phyloP scores from a whole-genome alignment of 2,329 filamentous ascomycete species.

The Aspergillus sp. region DNA sequence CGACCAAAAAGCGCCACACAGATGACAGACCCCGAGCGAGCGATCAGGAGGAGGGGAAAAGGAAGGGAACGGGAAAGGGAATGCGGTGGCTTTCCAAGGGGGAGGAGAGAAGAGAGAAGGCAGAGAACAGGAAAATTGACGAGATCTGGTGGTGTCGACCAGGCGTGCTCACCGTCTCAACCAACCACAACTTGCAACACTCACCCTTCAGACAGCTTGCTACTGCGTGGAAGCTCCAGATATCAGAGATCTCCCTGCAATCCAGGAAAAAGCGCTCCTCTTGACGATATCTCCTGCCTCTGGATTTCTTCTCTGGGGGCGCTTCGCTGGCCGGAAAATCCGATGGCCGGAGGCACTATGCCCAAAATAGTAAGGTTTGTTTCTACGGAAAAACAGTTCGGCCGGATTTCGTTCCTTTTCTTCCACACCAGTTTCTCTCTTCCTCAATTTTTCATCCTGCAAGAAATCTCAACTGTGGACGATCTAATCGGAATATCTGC shows the following conservation, averaged over 20 bases:
- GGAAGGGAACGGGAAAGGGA: slow-evolving; percentile 24
- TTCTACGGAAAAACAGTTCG: slow-evolving; percentile 17
- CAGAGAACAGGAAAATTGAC: slow-evolving; percentile 5
- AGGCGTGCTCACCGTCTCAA: background rate
- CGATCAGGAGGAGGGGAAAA: slow-evolving; percentile 21
- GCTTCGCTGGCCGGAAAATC: slow-evolving; percentile 15
- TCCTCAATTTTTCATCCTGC: slow-evolving; percentile 17
- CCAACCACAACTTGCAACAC: background rate
- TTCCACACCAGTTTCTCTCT: slow-evolving; percentile 12
- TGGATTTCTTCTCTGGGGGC: slow-evolving; percentile 7
- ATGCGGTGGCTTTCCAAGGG: slow-evolving; percentile 6
- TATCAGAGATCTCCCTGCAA: background rate
- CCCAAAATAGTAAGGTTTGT: slow-evolving; percentile 10
- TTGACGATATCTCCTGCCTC: slow-evolving; percentile 10
- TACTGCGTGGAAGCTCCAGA: slow-evolving; percentile 1
- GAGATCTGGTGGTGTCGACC: slow-evolving; percentile 3
- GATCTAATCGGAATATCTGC: background rate
- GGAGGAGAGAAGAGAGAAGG: background rate
- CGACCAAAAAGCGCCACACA: slow-evolving; percentile 22
- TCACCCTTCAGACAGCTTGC: background rate
- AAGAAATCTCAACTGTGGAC: background rate
- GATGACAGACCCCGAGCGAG: background rate
- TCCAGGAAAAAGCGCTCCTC: background rate
- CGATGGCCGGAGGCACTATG: slow-evolving; percentile 13
- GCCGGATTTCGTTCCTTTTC: slow-evolving; percentile 14